Percentiles rank a stretch among this genome's conserved stretches.
Conservation (phyloP, 2,329 filamentous ascomycete genomes). For the Tolypocladium capitatum region DNA sequence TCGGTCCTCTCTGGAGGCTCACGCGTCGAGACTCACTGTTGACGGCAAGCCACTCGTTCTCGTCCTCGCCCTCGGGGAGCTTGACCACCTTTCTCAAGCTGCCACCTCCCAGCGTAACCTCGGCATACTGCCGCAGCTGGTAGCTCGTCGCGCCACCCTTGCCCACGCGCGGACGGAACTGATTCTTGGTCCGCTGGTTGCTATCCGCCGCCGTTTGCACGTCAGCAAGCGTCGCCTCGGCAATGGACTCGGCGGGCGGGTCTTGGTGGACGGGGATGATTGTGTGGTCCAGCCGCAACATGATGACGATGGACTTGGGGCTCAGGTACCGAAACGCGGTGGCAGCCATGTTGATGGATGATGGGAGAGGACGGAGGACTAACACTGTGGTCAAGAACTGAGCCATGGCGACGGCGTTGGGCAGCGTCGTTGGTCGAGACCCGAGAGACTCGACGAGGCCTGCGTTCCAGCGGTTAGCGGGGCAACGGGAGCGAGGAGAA, state of each 20-base stretch:
- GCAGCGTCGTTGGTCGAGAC: conserved; percentile 3
- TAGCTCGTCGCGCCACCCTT: conserved; percentile 80
- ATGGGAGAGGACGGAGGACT: conserved; percentile 11
- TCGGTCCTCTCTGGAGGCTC: not conserved
- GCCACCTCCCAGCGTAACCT: conserved; percentile 88
- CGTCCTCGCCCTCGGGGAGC: conserved; percentile 90
- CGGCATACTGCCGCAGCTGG: conserved; percentile 94
- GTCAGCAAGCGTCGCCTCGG: conserved; percentile 17
- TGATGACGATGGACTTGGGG: conserved; percentile 18
- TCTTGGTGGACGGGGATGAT: conserved; percentile 19
- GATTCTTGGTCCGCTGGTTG: conserved; percentile 76
- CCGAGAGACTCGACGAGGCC: conserved; percentile 6
- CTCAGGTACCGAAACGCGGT: conserved; percentile 17
- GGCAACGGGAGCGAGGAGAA: conserved; percentile 15
- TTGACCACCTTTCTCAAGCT: conserved; percentile 94
- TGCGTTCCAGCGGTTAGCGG: conserved; percentile 30
- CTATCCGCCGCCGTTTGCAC: conserved; percentile 29
- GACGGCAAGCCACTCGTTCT: conserved; percentile 96
- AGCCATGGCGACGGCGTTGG: conserved; percentile 18
- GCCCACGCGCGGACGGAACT: conserved; percentile 80
- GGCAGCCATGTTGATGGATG: conserved; percentile 8
- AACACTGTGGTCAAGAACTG: conserved; percentile 31
- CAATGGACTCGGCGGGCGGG: conserved; percentile 8
- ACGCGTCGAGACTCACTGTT: conserved; percentile 55
- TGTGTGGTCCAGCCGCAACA: conserved; percentile 16